Percentiles rank a stretch among this genome's conserved stretches.
Evolutionary conservation across 2,329 filamentous ascomycete genomes (phyloP).

Genomic region (Pseudovirgaria hyperparasitica): DNA sequence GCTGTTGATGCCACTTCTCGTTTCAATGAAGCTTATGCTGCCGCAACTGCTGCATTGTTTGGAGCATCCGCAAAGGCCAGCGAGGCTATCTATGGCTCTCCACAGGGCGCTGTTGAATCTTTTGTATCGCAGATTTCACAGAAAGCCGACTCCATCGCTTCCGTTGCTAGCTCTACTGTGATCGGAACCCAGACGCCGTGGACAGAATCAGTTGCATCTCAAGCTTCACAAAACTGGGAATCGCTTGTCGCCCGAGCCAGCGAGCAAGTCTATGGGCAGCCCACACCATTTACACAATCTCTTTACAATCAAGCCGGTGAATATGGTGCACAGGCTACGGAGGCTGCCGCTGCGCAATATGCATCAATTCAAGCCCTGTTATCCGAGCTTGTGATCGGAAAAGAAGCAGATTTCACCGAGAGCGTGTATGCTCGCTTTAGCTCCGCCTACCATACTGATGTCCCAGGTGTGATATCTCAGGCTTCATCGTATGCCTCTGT

Average conservation of each 20-base stretch:
- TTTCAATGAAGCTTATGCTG: conserved; percentile 30
- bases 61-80: conserved; percentile 29
- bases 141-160: conserved; percentile 31
- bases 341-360: conserved; percentile 51
- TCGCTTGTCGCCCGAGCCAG: conserved; percentile 51
- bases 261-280: conserved; percentile 56
- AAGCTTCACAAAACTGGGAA: conserved; percentile 52
- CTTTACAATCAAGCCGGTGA: conserved; percentile 39
- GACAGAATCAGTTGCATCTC: conserved; percentile 41
- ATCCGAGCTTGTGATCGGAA: conserved; percentile 63
- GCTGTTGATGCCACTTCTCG: conserved; percentile 33
- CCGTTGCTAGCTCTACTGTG: conserved; percentile 32
- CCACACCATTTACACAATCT: conserved; percentile 36
- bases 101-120: conserved; percentile 21
- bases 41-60: conserved; percentile 29
- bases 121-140: conserved; percentile 27
- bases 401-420: conserved; percentile 70
- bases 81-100: conserved; percentile 31
- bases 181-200: conserved; percentile 36
- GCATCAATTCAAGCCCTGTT: conserved; percentile 58
- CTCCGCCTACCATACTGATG: conserved; percentile 57
- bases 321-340: conserved; percentile 51
- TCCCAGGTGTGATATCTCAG: conserved; percentile 41
- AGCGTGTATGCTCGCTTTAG: conserved; percentile 62
- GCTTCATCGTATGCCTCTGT: conserved; percentile 41